Conservation (phyloP, 495 filamentous ascomycete genomes). For the Xylona heveae region DNA sequence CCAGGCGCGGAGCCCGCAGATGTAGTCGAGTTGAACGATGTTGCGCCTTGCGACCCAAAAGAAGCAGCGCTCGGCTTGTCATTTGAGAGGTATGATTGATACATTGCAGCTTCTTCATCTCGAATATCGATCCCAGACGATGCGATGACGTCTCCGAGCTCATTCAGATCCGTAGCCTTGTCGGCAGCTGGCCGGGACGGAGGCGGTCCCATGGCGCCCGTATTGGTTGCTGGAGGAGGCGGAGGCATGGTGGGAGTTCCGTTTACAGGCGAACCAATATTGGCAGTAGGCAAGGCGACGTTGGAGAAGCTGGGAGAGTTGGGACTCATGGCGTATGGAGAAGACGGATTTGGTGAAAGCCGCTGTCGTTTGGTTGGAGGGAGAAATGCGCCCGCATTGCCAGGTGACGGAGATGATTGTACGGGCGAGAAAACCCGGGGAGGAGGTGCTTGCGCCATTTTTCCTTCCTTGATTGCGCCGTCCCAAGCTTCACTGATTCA, state of each 20-base stretch:
- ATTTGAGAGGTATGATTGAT: conserved; percentile 27
- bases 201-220: conserved; percentile 59
- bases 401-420: conserved; percentile 29
- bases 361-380: conserved; percentile 43
- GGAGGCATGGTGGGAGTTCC: conserved; percentile 10
- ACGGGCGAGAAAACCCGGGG: conserved; percentile 31
- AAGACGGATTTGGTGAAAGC: conserved; percentile 40
- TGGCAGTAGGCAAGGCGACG: conserved; percentile 9
- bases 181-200: conserved; percentile 54
- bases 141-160: conserved; percentile 55
- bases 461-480: no score
- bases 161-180: conserved; percentile 43
- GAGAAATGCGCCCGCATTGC: conserved; percentile 17
- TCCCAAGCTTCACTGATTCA: no score
- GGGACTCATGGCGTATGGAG: conserved; percentile 19
- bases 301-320: conserved; percentile 25
- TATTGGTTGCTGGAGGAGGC: conserved; percentile 12
- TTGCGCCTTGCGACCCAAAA: conserved; percentile 6
- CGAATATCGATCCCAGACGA: conserved; percentile 65
- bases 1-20: conserved; percentile 1
- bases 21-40: conserved; percentile 19
- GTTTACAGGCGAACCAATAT: conserved; percentile 1
- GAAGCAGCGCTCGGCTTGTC: conserved; percentile 13
- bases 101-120: conserved; percentile 58
- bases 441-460: conserved; percentile 41